These are phyloP conservation scores for Sergeia podlipaevii DNA, from an alignment of 208 protist genomes.

Conservation along the genomic window DNA sequence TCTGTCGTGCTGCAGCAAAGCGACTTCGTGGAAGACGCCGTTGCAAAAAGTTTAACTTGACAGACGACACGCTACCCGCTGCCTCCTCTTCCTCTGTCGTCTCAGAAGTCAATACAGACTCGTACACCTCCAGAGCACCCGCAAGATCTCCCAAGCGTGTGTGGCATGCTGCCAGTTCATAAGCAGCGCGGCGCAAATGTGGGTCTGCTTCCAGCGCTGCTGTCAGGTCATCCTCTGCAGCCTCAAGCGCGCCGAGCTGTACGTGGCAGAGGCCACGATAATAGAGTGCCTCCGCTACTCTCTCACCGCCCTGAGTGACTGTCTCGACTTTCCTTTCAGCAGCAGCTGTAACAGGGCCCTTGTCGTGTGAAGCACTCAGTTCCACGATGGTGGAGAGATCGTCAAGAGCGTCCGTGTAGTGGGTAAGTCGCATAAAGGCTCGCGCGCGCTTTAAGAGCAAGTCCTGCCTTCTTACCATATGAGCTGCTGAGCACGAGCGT, in stretches of 20 bases:
- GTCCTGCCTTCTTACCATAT: too few species aligned
- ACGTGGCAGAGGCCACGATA: constrained; percentile 50
- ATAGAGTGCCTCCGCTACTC: constrained; percentile 20
- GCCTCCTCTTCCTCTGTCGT: constrained; percentile 9
- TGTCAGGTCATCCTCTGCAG: constrained; percentile 60
- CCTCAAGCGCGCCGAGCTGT: constrained; percentile 42
- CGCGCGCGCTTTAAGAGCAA: constrained; percentile 31
- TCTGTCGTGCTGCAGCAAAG: constrained; percentile 9
- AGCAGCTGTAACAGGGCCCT: neutral
- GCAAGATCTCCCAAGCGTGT: constrained; percentile 66
- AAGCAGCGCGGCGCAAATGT: constrained; percentile 48
- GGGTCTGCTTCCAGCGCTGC: constrained; percentile 55
- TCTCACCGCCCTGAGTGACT: neutral
- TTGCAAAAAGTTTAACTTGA: neutral
- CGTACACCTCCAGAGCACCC: constrained; percentile 77
- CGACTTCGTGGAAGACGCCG: constrained; percentile 8
- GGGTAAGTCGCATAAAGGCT: constrained; percentile 28
- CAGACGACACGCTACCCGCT: neutral
- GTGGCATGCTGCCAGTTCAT: constrained; percentile 69
- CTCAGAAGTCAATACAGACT: constrained; percentile 58
- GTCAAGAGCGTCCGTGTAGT: constrained; percentile 26
- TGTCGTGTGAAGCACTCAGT: constrained; percentile 1
- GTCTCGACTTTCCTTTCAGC: too few species aligned
- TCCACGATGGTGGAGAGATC: constrained; percentile 39
- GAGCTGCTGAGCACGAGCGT: too few species aligned